These are phyloP conservation scores for Xylariomycetidae sp. DNA, from an alignment of 2,329 filamentous ascomycete genomes.

Conservation along the genomic window DNA sequence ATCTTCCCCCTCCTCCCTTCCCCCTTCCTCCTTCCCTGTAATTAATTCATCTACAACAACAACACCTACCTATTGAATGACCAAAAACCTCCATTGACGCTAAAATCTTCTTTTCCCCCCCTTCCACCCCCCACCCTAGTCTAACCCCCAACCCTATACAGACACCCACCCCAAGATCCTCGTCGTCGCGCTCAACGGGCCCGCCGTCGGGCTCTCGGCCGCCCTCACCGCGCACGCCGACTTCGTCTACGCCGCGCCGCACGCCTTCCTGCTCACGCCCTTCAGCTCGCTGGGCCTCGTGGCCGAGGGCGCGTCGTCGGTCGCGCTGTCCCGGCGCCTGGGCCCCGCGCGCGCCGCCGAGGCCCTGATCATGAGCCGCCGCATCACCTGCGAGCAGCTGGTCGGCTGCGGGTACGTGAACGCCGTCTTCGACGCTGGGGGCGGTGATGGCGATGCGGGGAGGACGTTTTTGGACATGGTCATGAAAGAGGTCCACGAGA, in stretches of 20 bases:
- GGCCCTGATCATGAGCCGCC: constrained; percentile 84
- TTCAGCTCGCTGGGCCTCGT: constrained; percentile 89
- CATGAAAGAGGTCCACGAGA: constrained; percentile 73
- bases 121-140: no score
- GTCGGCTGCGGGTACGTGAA: constrained; percentile 79
- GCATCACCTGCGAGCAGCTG: constrained; percentile 69
- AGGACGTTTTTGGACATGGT: constrained; percentile 74
- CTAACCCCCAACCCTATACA: no score
- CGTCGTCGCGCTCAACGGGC: constrained; percentile 85
- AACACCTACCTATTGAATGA: no score
- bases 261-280: constrained; percentile 82
- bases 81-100: no score
- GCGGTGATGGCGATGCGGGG: constrained; percentile 59
- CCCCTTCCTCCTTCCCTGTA: no score
- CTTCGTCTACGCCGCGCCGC: constrained; percentile 83
- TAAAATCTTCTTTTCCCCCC: no score
- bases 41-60: no score
- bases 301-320: constrained; percentile 77
- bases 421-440: constrained; percentile 61
- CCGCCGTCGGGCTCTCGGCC: constrained; percentile 81
- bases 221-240: constrained; percentile 80
- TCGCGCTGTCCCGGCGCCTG: constrained; percentile 73
- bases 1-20: no score
- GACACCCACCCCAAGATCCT: constrained; percentile 93
- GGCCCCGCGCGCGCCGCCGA: constrained; percentile 83